Percentiles rank a stretch among this genome's conserved stretches.
These are phyloP conservation scores for Sherardia arvensis DNA, from an alignment of 257 asterid genomes.

Conservation along the genomic window DNA sequence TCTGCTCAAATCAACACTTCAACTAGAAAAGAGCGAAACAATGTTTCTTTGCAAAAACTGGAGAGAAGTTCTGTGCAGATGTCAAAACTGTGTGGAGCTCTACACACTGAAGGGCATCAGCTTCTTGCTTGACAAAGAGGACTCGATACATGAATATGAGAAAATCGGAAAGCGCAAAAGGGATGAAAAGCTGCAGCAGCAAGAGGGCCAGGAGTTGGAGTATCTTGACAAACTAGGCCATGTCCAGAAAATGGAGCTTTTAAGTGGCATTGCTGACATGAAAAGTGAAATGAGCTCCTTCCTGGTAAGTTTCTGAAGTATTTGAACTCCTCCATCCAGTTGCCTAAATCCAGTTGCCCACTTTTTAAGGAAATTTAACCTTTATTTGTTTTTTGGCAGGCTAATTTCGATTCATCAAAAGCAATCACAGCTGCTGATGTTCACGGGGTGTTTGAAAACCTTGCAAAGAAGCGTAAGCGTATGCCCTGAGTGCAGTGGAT, in stretches of 20 bases:
- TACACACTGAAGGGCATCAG: conserved; percentile 50
- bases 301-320: conserved; percentile 42
- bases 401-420: conserved; percentile 49
- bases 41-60: conserved; percentile 68
- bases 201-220: conserved; percentile 53
- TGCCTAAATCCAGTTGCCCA: neutral
- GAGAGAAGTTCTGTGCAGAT: conserved; percentile 73
- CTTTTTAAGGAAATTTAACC: neutral
- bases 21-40: conserved; percentile 34
- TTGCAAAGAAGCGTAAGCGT: conserved; percentile 62
- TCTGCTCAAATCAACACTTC: conserved; percentile 30
- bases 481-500: conserved; percentile 21
- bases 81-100: conserved; percentile 46
- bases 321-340: neutral
- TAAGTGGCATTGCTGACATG: conserved; percentile 80
- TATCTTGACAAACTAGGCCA: conserved; percentile 72
- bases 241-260: conserved; percentile 71
- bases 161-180: conserved; percentile 65
- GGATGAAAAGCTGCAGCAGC: conserved; percentile 62
- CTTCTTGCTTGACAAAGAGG: conserved; percentile 77
- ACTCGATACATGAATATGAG: conserved; percentile 91
- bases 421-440: conserved; percentile 58
- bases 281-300: conserved; percentile 59
- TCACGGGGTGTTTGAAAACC: conserved; percentile 66
- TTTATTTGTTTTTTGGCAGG: conserved; percentile 29